Evolutionary conservation across 179 eudicot species (phyloP), one percentile per base, ranked within the genome.

Genomic region (Gypsophila paniculata): DNA sequence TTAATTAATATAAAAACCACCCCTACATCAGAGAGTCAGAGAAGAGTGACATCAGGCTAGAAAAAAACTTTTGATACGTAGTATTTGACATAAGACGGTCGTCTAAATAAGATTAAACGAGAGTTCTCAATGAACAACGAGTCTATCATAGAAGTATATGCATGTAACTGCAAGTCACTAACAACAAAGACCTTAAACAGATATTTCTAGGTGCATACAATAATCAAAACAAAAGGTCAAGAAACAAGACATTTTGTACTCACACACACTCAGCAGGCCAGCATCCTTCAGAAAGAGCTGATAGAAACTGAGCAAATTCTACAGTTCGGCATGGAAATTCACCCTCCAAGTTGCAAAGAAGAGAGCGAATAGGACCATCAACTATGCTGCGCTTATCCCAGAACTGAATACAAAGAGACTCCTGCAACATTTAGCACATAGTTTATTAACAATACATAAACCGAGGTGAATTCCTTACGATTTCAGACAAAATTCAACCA

Each of bases 201-300:
- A 26, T 25, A 13, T 52, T 29, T 23, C 12, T 48, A 46, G 6
- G 15, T 12, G 34, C 21, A 64, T 39, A 17, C 10, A 3, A 22
- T 9, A 2, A 17, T 9, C 0, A 17, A 61, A 32, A 32, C 14
- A 15, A 8, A 62, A 62, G 36, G 44, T 15, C 48, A n/a, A 62
- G 13, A 7, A 69, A 67, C 51, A 18, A 29, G 13, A 63, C 39
- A 39, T 25, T 14, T 39, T 62, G 15, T 38, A 84, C 85, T 77
- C 84, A 94, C 97, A 86, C 96, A 79, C 99, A 95, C 81, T 95
- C 95, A 0, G 99, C 91, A 74, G 99, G 97, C 99, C 99, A 95
- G 59, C 82, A 68, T 70, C 99, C 99, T 80, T 90, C 97, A 74
- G 85, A 83, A 62, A 95, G 90, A 66, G 99, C 94, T 38, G 99